A percentile compares a stretch with the other conserved stretches of the same genome.
Evolutionary conservation across 768 basidiomycete species (phyloP).

Genomic region (Macrocybe gigantea): DNA sequence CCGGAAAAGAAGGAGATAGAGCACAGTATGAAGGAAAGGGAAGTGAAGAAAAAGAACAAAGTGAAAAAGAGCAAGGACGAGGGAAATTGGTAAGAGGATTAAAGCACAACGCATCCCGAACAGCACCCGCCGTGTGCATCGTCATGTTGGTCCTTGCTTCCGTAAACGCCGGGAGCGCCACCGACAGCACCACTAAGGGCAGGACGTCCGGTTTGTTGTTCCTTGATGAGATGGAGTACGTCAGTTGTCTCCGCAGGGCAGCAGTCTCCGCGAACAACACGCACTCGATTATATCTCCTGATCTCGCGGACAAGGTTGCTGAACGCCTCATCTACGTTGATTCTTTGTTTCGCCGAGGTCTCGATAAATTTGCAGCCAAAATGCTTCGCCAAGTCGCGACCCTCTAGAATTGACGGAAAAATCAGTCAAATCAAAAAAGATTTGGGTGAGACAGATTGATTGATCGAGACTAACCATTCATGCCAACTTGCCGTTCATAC

Average conservation of each 20-base stretch:
- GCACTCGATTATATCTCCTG: slow-evolving; percentile 87
- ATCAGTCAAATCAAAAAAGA: slow-evolving; percentile 1
- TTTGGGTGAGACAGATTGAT: background rate
- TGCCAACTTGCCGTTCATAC: slow-evolving; percentile 93
- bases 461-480: slow-evolving; percentile 59
- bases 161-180: slow-evolving; percentile 44
- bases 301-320: slow-evolving; percentile 90
- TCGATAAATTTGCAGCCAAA: slow-evolving; percentile 94
- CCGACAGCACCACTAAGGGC: slow-evolving; percentile 39
- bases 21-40: slow-evolving; percentile 8
- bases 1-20: slow-evolving; percentile 11
- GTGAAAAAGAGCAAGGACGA: slow-evolving; percentile 5
- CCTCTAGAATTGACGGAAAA: slow-evolving; percentile 53
- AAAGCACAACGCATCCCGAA: slow-evolving; percentile 59
- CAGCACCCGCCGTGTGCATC: slow-evolving; percentile 62
- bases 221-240: slow-evolving; percentile 30
- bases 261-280: slow-evolving; percentile 6
- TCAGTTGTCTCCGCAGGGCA: slow-evolving; percentile 5
- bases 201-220: slow-evolving; percentile 75
- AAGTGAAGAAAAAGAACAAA: slow-evolving; percentile 7
- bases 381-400: slow-evolving; percentile 91
- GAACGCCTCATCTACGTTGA: slow-evolving; percentile 97
- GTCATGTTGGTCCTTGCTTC: slow-evolving; percentile 39
- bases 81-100: slow-evolving; percentile 13
- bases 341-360: slow-evolving; percentile 93